A percentile compares a stretch with the other conserved stretches of the same genome.
Evolutionary conservation across 2,329 filamentous ascomycete genomes (phyloP).

Genomic region (Fonsecaea nubica): DNA sequence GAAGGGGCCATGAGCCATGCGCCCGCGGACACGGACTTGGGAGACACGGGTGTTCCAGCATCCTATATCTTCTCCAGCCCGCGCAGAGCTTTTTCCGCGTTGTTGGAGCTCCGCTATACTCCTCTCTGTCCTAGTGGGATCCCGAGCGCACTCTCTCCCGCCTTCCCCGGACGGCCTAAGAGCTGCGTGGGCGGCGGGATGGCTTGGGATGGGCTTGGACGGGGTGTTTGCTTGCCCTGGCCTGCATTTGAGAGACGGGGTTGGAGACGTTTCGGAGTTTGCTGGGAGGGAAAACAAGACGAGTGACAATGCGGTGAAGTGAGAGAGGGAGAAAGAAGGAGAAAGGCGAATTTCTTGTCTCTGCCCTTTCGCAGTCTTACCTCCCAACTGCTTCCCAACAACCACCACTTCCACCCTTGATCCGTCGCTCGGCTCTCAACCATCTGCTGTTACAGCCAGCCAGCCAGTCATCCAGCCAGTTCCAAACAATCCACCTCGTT

Average conservation of each 20-base stretch:
- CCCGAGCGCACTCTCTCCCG: conserved; percentile 17
- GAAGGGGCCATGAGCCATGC: not conserved
- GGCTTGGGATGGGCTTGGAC: not conserved
- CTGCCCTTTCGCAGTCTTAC: not conserved
- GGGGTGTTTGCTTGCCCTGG: conserved; percentile 7
- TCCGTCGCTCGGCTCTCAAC: conserved; percentile 1
- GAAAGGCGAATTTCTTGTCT: not conserved
- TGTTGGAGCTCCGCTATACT: conserved; percentile 14
- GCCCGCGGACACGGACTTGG: conserved; percentile 6
- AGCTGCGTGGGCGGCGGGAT: conserved; percentile 14
- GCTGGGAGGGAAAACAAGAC: not conserved
- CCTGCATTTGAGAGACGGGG: conserved; percentile 9
- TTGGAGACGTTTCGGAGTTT: conserved; percentile 16
- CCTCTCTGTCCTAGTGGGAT: conserved; percentile 15
- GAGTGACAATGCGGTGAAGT: conserved; percentile 14
- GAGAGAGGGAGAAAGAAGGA: not conserved
- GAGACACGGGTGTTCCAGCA: conserved; percentile 10
- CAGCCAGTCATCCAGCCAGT: not conserved
- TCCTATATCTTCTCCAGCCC: conserved; percentile 13
- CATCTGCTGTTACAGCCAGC: not conserved
- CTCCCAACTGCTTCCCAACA: not conserved
- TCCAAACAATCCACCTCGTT: not conserved
- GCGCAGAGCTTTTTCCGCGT: conserved; percentile 13
- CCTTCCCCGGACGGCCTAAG: conserved; percentile 24
- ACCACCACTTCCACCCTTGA: not conserved